These are phyloP conservation scores for Drechslerella coelobrocha DNA, from an alignment of 2,329 filamentous ascomycete genomes.

Conservation along the genomic window DNA sequence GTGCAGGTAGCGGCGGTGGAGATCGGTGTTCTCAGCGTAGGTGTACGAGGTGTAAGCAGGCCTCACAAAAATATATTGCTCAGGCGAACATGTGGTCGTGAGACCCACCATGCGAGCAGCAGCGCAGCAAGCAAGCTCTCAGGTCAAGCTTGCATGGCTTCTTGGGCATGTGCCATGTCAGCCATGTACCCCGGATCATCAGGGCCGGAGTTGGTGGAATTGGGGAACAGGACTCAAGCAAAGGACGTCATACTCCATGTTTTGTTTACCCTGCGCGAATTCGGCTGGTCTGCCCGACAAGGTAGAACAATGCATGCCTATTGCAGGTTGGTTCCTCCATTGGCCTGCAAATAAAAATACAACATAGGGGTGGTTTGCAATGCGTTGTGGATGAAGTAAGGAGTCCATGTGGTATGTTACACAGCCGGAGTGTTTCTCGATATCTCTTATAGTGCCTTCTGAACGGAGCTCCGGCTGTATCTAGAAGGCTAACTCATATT, in stretches of 20 bases:
- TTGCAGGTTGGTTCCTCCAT: neutral
- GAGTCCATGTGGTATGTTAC: slow-evolving; percentile 13
- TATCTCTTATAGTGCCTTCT: neutral
- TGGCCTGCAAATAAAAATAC: slow-evolving; percentile 25
- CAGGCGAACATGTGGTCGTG: slow-evolving; percentile 49
- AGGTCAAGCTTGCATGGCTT: neutral
- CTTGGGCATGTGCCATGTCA: slow-evolving; percentile 16
- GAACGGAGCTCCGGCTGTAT: neutral
- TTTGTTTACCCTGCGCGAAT: slow-evolving; percentile 18
- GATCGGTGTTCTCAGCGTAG: slow-evolving; percentile 1
- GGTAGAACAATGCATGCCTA: slow-evolving; percentile 42
- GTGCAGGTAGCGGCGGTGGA: slow-evolving; percentile 43
- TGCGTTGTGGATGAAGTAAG: slow-evolving; percentile 29
- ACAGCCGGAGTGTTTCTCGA: neutral
- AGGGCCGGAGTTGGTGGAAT: slow-evolving; percentile 41
- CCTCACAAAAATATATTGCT: slow-evolving; percentile 43
- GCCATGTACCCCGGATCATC: slow-evolving; percentile 51
- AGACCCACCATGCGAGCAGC: slow-evolving; percentile 43
- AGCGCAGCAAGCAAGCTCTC: slow-evolving; percentile 6
- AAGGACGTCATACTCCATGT: slow-evolving; percentile 40
- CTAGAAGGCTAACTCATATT: neutral
- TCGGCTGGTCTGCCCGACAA: slow-evolving; percentile 38
- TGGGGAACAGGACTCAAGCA: no score
- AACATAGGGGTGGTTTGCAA: neutral
- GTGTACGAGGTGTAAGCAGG: slow-evolving; percentile 40